Base-by-base conservation (phyloP, 805 yeast species). In the Starmera quercuum region DNA sequence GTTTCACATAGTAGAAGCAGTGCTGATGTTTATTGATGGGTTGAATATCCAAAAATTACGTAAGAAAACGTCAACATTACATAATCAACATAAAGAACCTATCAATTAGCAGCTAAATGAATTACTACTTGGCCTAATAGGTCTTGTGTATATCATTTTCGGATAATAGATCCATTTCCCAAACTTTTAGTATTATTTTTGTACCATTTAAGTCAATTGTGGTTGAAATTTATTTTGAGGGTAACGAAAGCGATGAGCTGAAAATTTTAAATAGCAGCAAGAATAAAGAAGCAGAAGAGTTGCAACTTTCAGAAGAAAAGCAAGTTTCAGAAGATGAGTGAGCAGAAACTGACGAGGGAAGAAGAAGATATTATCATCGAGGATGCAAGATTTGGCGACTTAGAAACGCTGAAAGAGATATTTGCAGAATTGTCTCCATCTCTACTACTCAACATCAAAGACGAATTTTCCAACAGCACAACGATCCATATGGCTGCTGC, bases 401-500 rank as follows among this genome's bases (percentile, higher is more conserved):
- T 86, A 29, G 95, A 81, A 29, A 71, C 83, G 0, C 58, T 92
- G 35, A 66, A 72, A 46, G 83, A 71, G 40, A 74, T 83, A 26
- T 82, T 92, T 47, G 63, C 70, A 13, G 73, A 73, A 34, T 64
- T 64, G 46, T 71, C 73, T 32, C 67, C 79, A 2, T 52, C 53
- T 2, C 61, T 39, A 40, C 67, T 49, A 42, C 52, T 40, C 5
- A 48, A 58, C 5, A 77, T 82, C 44, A 65, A 67, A 42, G 95
- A 88, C 45, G 78, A 75, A 30, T 63, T 56, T 34, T 68, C 88
- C 2, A 55, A 68, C 26, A 74, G 83, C 33, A 84, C 95, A 0
- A 82, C 95, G 7, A 61, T 92, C 32, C 99, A 92, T 54, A 84
- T 85, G 88, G 97, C 97, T 0, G 78, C 94, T 17, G 98, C 94